Evolutionary conservation across 225 moss, liverwort and hornwort genomes (phyloP).

Genomic region (Sphagnum tenellum): DNA sequence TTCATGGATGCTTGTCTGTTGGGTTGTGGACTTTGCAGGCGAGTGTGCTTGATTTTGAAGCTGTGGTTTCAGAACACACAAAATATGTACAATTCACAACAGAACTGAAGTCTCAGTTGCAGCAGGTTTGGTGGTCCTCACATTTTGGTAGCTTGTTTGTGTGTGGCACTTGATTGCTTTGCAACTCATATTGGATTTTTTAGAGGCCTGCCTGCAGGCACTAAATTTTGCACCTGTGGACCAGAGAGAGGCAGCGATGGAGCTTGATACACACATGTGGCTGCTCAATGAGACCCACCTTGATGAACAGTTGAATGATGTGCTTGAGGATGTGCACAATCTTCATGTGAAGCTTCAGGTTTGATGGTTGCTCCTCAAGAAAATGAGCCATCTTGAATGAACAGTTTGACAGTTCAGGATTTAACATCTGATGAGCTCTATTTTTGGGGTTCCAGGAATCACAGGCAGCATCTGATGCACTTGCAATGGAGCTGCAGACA

Average conservation of each 20-base stretch:
- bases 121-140: constrained; percentile 20
- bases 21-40: constrained; percentile 15
- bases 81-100: constrained; percentile 45
- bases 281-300: constrained; percentile 11
- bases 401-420: too few species aligned
- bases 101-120: constrained; percentile 35
- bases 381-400: too few species aligned
- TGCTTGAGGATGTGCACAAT: constrained; percentile 23
- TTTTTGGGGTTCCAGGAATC: constrained; percentile 23
- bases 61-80: constrained; percentile 31
- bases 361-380: too few species aligned
- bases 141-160: too few species aligned
- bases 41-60: constrained; percentile 27
- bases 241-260: constrained; percentile 47
- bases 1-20: too few species aligned
- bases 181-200: background rate
- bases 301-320: constrained; percentile 34
- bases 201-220: background rate
- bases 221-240: background rate
- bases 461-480: constrained; percentile 37
- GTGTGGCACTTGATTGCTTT: too few species aligned
- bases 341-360: constrained; percentile 56
- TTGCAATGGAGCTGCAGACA: constrained; percentile 26
- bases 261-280: constrained; percentile 20
- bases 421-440: too few species aligned